Percentiles rank a stretch among this genome's conserved stretches.
Evolutionary conservation across 2,329 filamentous ascomycete species (phyloP).

Genomic region (Sordariomycetes sp.): DNA sequence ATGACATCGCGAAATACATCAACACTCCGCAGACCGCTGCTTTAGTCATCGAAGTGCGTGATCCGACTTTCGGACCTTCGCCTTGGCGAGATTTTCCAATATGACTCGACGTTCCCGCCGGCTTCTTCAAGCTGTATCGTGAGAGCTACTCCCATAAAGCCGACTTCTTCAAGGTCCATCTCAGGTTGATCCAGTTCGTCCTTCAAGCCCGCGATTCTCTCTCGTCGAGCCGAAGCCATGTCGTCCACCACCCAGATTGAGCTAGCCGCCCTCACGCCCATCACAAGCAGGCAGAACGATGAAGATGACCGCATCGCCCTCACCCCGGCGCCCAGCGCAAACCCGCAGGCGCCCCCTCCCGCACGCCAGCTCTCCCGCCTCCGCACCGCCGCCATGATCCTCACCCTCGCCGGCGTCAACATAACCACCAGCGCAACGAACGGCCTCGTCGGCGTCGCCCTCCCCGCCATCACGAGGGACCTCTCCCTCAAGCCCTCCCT

Average conservation of each 20-base stretch:
- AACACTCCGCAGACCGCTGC: background rate
- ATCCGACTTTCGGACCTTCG: background rate
- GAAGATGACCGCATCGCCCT: background rate
- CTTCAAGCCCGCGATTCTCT: background rate
- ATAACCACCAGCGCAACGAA: constrained; percentile 15
- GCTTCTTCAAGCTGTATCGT: too few species aligned
- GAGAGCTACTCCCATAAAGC: background rate
- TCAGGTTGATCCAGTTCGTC: background rate
- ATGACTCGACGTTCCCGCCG: background rate
- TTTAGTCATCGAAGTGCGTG: background rate
- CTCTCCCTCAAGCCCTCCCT: constrained; percentile 20
- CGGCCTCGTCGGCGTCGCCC: constrained; percentile 24
- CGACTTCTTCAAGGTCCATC: background rate
- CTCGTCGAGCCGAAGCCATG: background rate
- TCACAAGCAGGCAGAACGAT: background rate
- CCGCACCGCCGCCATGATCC: constrained; percentile 4
- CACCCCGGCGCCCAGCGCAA: background rate
- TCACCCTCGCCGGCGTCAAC: constrained; percentile 13
- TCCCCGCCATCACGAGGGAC: constrained; percentile 27
- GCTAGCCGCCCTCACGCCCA: background rate
- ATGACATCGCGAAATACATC: background rate
- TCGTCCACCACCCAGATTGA: background rate
- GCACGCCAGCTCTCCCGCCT: background rate
- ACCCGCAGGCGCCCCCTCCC: background rate
- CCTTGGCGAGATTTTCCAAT: background rate